Evolutionary conservation across 768 basidiomycete genomes (phyloP).

Genomic region (Boletus rex-veris): DNA sequence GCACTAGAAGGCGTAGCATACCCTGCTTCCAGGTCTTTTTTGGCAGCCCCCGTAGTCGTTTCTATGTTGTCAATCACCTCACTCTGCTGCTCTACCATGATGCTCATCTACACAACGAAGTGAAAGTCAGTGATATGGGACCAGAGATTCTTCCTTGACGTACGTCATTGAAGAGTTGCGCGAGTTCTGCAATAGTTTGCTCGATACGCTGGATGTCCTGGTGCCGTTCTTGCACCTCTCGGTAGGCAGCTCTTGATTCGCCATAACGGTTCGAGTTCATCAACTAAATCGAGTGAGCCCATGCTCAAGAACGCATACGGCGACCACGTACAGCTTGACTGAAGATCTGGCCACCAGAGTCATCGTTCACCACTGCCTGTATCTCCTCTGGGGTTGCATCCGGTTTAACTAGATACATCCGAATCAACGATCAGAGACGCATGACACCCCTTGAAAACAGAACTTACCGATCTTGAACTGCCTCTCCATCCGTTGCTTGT

Average conservation of each 20-base stretch:
- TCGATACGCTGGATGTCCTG: slow-evolving; percentile 96
- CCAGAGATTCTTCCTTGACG: slow-evolving; percentile 21
- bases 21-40: slow-evolving; percentile 86
- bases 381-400: slow-evolving; percentile 90
- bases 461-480: slow-evolving; percentile 80
- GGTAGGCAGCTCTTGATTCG: slow-evolving; percentile 84
- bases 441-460: neutral
- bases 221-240: slow-evolving; percentile 96
- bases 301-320: neutral
- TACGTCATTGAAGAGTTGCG: slow-evolving; percentile 94
- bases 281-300: slow-evolving; percentile 46
- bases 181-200: slow-evolving; percentile 86
- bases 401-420: slow-evolving; percentile 66
- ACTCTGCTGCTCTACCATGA: slow-evolving; percentile 92
- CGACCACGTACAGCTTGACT: slow-evolving; percentile 65
- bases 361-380: slow-evolving; percentile 80
- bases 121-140: slow-evolving; percentile 1
- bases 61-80: slow-evolving; percentile 84
- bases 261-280: slow-evolving; percentile 90
- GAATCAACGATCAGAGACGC: neutral
- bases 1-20: slow-evolving; percentile 34
- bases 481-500: slow-evolving; percentile 78
- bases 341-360: slow-evolving; percentile 82
- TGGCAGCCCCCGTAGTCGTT: slow-evolving; percentile 65
- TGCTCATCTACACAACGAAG: slow-evolving; percentile 67